Base-by-base conservation (phyloP, 352 stramenopile genomes). In the Phytopythium sindhum region DNA sequence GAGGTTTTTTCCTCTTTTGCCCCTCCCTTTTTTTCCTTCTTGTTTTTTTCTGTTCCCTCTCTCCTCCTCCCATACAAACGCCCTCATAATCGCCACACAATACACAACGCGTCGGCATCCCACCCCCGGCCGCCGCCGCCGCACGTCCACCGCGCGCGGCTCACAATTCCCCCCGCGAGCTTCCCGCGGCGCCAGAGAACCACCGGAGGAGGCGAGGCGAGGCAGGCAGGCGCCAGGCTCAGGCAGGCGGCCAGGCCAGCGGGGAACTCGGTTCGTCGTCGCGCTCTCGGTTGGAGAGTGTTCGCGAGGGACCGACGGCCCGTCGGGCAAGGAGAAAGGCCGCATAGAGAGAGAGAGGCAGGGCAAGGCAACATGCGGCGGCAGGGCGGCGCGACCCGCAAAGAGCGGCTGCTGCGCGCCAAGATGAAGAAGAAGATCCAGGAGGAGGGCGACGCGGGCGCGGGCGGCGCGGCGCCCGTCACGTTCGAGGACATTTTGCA, bases 401-500 rank as follows among this genome's bases (percentile, higher is more conserved):
- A 93, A 61, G 86, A 95, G 77, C 84, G 86, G 35, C 67, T 95
- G 57, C 67, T 95, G 77, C 86, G 86, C 64, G 86, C 86, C 70
- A 92, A 93, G 63, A 78, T 90, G 66, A 95, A 93, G 78, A 95
- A 95, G 72, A 93, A 93, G 70, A 77, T 83, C 70, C 71, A 84
- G 66, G 81, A 92, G 50, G 79, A 91, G 28, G 83, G 86, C 44
- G 75, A 72, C 50, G 64, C 77, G 52, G 50, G 72, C 44, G 55
- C 68, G 26, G 75, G 72, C 57, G 71, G 57, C 28, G 69, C 59
- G n/a, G 63, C 66, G 11, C 67, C 67, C 39, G 61, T 69, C 28
- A 90, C 82, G 53, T 90, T 91, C 70, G 88, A 96, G 69, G 88
- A 96, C 77, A 92, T 96, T 65, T 56, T 96, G 69, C 86, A 95